Evolutionary conservation across 306 rosid genomes (phyloP), one percentile per base, ranked within the genome.

Genomic region (Gynostemma pentaphyllum): DNA sequence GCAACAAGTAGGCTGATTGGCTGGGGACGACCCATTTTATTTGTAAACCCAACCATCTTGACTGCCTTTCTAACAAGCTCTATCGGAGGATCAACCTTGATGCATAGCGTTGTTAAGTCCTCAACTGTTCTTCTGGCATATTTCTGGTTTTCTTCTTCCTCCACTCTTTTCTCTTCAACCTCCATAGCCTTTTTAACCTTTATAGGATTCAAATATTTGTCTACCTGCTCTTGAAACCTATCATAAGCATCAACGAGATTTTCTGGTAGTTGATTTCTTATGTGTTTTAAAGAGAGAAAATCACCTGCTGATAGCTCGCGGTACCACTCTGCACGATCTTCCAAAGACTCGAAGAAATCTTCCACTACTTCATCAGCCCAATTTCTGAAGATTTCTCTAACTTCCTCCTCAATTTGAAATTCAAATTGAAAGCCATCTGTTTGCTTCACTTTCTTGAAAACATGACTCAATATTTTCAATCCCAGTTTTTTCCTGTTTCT

Each of bases 21-120:
- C 78, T 80, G 78, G 7, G 96, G 97, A 56, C 91, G 89, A 26
- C 97, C 95, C 96, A 91, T 83, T 23, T 77, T 81, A 65, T 91
- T 87, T 36, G 96, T 91, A 79, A 91, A 91, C 15, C 96, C 95
- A 64, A 73, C 74, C 78, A 87, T 69, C 77, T 65, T 87, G 56
- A 90, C 91, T 19, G 85, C 86, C 80, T 83, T 80, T 76, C 88
- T 81, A 24, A 90, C 62, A 52, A 75, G 77, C 68, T 78, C 67
- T 62, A 85, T 72, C 11, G 97, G 97, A 27, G 96, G 96, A 51
- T 85, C 96, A 29, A 82, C 91, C 79, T 91, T 87, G 66, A 83
- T 68, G 75, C 90, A 82, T 29, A 91, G 72, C 83, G 76, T 82
- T 7, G 91, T 82, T 81, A 91, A 79, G 79, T 91, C 97, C 60